Evolutionary conservation across 1,139 yeast species (phyloP).

Genomic region (Schizosaccharomyces versatilis): DNA sequence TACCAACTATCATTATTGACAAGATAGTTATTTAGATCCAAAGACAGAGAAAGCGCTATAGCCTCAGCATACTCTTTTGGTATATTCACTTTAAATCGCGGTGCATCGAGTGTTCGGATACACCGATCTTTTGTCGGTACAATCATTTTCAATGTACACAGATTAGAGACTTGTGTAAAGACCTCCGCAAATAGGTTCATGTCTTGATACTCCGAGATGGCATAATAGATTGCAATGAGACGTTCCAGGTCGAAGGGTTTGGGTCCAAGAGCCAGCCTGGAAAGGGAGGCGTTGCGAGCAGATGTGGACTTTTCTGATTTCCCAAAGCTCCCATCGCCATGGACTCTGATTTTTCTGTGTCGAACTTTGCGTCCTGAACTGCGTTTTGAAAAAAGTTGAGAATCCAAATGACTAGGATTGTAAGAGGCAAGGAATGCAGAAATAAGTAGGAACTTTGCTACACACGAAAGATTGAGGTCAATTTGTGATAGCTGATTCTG

Average conservation of each 20-base stretch:
- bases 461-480: background rate
- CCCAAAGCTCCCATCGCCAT: background rate
- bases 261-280: background rate
- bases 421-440: slow-evolving; percentile 1
- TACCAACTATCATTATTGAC: background rate
- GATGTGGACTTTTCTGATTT: background rate
- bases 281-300: background rate
- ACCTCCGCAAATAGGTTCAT: background rate
- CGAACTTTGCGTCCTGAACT: background rate
- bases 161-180: background rate
- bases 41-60: background rate
- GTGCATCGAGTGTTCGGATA: background rate
- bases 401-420: background rate
- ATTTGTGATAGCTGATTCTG: background rate
- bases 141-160: background rate
- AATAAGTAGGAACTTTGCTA: background rate
- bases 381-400: background rate
- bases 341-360: background rate
- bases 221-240: background rate
- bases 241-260: background rate
- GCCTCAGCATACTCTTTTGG: background rate
- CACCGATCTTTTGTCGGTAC: background rate
- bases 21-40: background rate
- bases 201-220: background rate
- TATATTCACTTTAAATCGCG: background rate